Conservation (phyloP, 75 land plant genomes). For the Sequoiadendron giganteum region DNA sequence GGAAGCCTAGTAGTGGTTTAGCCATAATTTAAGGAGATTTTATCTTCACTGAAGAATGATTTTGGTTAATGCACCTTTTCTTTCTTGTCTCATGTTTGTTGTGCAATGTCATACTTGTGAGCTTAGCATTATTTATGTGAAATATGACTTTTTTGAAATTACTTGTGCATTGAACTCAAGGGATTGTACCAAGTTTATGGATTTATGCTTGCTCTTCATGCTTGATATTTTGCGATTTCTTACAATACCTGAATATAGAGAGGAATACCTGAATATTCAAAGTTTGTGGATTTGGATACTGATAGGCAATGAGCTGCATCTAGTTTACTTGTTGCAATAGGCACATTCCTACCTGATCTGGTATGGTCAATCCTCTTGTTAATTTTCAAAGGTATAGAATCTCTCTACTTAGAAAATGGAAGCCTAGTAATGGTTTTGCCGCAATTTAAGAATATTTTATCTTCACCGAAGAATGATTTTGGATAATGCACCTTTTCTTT, state of each 20-base stretch:
- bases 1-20: background rate
- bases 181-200: background rate
- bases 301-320: conserved; percentile 96
- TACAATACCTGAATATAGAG: too few species aligned
- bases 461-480: background rate
- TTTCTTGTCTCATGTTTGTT: background rate
- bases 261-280: too few species aligned
- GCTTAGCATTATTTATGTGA: background rate
- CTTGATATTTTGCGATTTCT: background rate
- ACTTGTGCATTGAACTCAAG: background rate
- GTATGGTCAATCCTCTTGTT: conserved; percentile 34
- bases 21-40: background rate
- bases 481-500: background rate
- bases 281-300: conserved; percentile 15
- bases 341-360: conserved; percentile 82
- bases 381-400: background rate
- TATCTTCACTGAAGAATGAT: background rate
- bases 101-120: background rate
- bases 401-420: background rate
- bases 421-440: background rate
- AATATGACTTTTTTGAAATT: background rate
- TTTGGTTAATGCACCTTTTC: background rate
- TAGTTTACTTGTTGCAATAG: conserved; percentile 83
- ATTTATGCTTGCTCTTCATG: background rate
- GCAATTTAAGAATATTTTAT: background rate